Conservation (phyloP, 192 early-diverging fungal species). For the Dispira parvispora region DNA sequence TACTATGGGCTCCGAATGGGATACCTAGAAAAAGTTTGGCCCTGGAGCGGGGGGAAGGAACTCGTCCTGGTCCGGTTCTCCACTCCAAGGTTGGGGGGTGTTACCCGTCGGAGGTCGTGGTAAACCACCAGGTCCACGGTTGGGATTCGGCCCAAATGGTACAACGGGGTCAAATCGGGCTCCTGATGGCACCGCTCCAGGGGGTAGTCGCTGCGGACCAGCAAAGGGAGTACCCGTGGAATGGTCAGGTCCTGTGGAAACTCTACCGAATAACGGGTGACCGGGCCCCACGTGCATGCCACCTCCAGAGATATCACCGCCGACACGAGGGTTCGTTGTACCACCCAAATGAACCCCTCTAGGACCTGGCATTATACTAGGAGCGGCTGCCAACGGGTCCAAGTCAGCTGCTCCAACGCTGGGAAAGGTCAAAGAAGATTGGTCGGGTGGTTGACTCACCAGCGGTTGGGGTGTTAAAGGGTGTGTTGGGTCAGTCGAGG, state of each 20-base stretch:
- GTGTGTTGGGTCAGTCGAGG: too few species aligned
- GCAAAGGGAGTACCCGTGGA: slow-evolving; percentile 30
- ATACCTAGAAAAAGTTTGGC: too few species aligned
- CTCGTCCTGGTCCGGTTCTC: slow-evolving; percentile 8
- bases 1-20: too few species aligned
- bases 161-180: slow-evolving; percentile 86
- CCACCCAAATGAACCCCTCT: too few species aligned
- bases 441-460: too few species aligned
- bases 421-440: background rate
- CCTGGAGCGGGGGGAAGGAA: background rate
- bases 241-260: slow-evolving; percentile 15
- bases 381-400: slow-evolving; percentile 1
- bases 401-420: background rate
- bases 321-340: too few species aligned
- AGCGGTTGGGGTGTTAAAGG: too few species aligned
- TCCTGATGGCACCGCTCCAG: slow-evolving; percentile 60
- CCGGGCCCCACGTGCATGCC: slow-evolving; percentile 78
- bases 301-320: slow-evolving; percentile 24
- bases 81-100: background rate
- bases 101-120: background rate
- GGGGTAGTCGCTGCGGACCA: slow-evolving; percentile 42
- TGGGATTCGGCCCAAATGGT: slow-evolving; percentile 46
- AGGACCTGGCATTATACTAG: background rate
- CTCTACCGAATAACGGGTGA: slow-evolving; percentile 71
- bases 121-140: slow-evolving; percentile 5